phyloP scores from a whole-genome alignment of 768 basidiomycete genomes.

The Porpolomopsis calyptriformis region DNA sequence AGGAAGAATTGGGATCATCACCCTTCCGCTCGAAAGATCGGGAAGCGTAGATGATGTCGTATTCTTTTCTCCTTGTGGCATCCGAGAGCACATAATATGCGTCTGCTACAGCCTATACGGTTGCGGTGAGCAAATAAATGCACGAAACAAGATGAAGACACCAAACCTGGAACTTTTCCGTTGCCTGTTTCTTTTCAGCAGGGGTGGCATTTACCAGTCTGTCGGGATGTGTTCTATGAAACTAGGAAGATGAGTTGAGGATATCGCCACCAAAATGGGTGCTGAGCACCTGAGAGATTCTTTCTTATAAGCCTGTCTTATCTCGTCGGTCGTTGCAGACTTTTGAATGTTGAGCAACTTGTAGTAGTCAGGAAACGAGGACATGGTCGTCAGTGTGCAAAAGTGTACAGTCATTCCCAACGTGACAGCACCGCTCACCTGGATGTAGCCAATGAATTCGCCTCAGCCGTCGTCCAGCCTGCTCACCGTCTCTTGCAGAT shows the following conservation, averaged over 20 bases:
- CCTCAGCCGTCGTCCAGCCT: background rate
- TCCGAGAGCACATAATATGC: constrained; percentile 92
- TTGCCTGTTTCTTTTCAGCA: constrained; percentile 62
- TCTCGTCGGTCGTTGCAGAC: constrained; percentile 56
- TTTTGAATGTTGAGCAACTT: constrained; percentile 44
- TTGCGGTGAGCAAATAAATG: constrained; percentile 2
- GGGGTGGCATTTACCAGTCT: constrained; percentile 59
- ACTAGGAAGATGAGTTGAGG: constrained; percentile 12
- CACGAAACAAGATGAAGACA: background rate
- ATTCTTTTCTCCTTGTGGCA: constrained; percentile 56
- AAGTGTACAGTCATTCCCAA: background rate
- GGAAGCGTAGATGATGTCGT: constrained; percentile 55
- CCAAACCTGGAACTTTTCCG: constrained; percentile 73
- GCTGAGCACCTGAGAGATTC: constrained; percentile 57
- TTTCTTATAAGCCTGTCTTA: constrained; percentile 68
- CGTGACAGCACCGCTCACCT: background rate
- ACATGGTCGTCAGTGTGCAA: constrained; percentile 38
- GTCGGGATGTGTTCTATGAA: constrained; percentile 77
- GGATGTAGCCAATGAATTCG: background rate
- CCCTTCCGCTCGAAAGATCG: constrained; percentile 41
- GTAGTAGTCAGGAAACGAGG: constrained; percentile 76
- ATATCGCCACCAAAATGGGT: background rate
- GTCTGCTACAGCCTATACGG: constrained; percentile 71
- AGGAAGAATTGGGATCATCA: constrained; percentile 54
- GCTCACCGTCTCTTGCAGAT: constrained; percentile 2